A percentile compares a stretch with the other conserved stretches of the same genome.
Conservation (phyloP, 2,329 filamentous ascomycete genomes). For the Aspergillus costaricaensis region DNA sequence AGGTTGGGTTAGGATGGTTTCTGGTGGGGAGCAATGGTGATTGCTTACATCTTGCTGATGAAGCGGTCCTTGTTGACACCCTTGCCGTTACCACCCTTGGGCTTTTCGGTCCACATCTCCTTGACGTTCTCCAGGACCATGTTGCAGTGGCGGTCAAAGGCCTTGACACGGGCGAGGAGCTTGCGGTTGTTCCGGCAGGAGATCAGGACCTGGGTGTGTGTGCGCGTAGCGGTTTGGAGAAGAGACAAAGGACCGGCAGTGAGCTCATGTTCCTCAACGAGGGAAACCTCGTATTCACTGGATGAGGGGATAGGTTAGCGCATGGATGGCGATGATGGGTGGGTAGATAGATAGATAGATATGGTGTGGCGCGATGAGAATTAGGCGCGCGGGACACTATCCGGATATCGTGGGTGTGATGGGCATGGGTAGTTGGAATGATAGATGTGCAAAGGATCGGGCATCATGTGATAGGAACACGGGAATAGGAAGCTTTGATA, state of each 20-base stretch:
- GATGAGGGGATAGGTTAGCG: constrained; percentile 24
- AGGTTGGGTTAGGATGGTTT: not conserved
- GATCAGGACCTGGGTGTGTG: constrained; percentile 93
- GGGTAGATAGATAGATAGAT: constrained; percentile 13
- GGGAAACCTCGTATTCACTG: constrained; percentile 87
- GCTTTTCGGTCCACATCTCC: constrained; percentile 99
- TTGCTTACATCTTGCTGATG: constrained; percentile 87
- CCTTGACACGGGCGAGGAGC: constrained; percentile 86
- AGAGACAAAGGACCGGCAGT: constrained; percentile 83
- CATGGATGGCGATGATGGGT: constrained; percentile 20
- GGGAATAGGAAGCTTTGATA: not conserved
- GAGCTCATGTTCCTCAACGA: constrained; percentile 78
- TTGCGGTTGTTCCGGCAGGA: constrained; percentile 98
- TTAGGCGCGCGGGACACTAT: not conserved
- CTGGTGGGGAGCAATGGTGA: not conserved
- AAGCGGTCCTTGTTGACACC: constrained; percentile 98
- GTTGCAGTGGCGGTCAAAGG: constrained; percentile 98
- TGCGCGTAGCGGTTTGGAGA: constrained; percentile 92
- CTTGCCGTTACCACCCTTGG: constrained; percentile 82
- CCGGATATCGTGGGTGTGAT: not conserved
- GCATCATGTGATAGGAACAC: constrained; percentile 9
- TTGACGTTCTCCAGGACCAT: constrained; percentile 98
- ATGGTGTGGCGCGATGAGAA: constrained; percentile 5
- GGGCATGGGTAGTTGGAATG: not conserved
- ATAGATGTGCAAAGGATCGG: not conserved